These are phyloP conservation scores for Gossypium longicalyx DNA, from an alignment of 345 rosid species.

Conservation along the genomic window DNA sequence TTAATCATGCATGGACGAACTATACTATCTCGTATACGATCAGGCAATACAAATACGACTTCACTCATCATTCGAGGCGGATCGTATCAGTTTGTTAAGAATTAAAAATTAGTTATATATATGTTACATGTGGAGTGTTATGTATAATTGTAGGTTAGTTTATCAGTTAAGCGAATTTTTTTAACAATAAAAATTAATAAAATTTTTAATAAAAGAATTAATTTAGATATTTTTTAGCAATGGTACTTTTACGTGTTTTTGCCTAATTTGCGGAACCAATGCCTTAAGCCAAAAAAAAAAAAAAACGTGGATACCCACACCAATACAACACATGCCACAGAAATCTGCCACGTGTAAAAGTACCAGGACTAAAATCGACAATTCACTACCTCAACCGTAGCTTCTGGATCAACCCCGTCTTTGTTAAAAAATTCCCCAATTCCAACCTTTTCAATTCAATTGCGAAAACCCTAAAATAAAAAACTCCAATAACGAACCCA, in stretches of 20 bases:
- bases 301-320: neutral
- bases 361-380: neutral
- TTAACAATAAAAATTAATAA: no score
- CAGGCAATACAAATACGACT: no score
- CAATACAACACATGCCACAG: neutral
- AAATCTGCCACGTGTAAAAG: slow-evolving; percentile 16
- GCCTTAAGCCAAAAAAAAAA: neutral
- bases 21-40: no score
- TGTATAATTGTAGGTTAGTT: no score
- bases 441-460: neutral
- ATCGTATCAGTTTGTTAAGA: no score
- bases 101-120: no score
- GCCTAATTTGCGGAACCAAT: neutral
- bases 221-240: no score
- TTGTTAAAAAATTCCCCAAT: neutral
- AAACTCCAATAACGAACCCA: neutral
- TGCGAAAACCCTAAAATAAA: neutral
- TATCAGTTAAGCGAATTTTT: no score
- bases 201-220: no score
- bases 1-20: no score
- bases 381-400: neutral
- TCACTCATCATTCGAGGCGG: no score
- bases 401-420: slow-evolving; percentile 13
- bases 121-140: accelerated
- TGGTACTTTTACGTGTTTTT: no score